These are phyloP conservation scores for Pezicula radicicola DNA, from an alignment of 2,329 filamentous ascomycete species.

Conservation along the genomic window DNA sequence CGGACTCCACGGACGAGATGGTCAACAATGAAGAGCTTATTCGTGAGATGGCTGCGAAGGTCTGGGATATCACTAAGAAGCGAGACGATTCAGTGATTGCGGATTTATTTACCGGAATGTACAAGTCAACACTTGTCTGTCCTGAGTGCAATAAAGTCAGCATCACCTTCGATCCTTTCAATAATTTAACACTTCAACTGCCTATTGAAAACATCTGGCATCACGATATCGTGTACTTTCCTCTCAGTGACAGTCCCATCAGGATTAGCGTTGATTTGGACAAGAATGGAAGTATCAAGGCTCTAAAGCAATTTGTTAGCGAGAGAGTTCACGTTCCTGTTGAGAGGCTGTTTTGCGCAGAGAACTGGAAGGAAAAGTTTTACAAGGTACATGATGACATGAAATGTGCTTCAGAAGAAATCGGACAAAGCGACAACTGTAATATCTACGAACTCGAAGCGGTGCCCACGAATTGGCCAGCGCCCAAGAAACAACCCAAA, in stretches of 20 bases:
- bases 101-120: slow-evolving; percentile 95
- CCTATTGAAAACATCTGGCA: slow-evolving; percentile 83
- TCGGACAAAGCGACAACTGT: slow-evolving; percentile 59
- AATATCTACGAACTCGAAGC: slow-evolving; percentile 76
- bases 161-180: slow-evolving; percentile 98
- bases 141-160: slow-evolving; percentile 91
- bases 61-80: slow-evolving; percentile 87
- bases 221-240: slow-evolving; percentile 73
- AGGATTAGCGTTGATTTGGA: slow-evolving; percentile 76
- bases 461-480: slow-evolving; percentile 73
- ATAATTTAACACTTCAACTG: slow-evolving; percentile 85
- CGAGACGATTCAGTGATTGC: slow-evolving; percentile 94
- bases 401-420: slow-evolving; percentile 67
- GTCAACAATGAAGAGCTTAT: slow-evolving; percentile 79
- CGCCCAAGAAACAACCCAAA: slow-evolving; percentile 37
- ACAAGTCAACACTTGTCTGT: slow-evolving; percentile 95
- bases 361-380: slow-evolving; percentile 80
- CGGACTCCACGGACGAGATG: slow-evolving; percentile 96
- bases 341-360: slow-evolving; percentile 71
- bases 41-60: slow-evolving; percentile 78
- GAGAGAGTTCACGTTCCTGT: slow-evolving; percentile 61
- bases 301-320: slow-evolving; percentile 69
- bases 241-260: slow-evolving; percentile 68
- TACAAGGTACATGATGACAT: slow-evolving; percentile 81
- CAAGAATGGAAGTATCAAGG: slow-evolving; percentile 67